phyloP scores from a whole-genome alignment of 148 eudicot genomes.

The Chenopodium suecicum region DNA sequence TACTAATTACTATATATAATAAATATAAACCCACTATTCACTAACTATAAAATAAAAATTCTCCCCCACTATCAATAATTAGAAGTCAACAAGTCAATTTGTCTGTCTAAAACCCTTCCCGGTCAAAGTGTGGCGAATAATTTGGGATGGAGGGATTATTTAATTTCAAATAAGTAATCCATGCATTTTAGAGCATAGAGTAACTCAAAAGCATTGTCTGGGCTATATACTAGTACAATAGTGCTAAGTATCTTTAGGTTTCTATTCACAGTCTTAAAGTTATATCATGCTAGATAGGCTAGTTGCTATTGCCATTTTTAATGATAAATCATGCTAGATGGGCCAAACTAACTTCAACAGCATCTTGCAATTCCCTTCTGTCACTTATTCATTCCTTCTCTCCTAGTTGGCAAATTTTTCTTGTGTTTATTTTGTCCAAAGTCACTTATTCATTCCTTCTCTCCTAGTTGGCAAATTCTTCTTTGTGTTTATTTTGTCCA shows the following conservation, averaged over 20 bases:
- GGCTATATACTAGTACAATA: background rate
- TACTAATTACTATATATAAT: too few relatives aligned
- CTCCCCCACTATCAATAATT: too few relatives aligned
- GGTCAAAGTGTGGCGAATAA: too few relatives aligned
- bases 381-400: background rate
- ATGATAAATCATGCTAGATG: background rate
- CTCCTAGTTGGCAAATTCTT: conserved; percentile 1
- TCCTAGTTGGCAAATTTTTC: background rate
- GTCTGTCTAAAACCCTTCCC: too few relatives aligned
- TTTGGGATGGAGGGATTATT: too few relatives aligned
- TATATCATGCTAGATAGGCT: background rate
- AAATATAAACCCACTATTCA: too few relatives aligned
- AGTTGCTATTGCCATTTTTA: background rate
- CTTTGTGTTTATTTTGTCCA: background rate
- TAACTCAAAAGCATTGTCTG: background rate
- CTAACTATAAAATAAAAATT: too few relatives aligned
- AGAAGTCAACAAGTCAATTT: too few relatives aligned
- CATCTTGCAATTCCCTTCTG: background rate
- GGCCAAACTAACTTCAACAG: background rate
- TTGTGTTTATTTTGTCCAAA: background rate
- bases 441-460: background rate
- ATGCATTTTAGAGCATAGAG: too few relatives aligned
- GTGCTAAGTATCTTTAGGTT: background rate
- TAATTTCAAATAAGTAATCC: too few relatives aligned
- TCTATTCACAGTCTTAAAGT: background rate